Conservation (phyloP, 768 basidiomycete genomes). For the Mycena epipterygia region DNA sequence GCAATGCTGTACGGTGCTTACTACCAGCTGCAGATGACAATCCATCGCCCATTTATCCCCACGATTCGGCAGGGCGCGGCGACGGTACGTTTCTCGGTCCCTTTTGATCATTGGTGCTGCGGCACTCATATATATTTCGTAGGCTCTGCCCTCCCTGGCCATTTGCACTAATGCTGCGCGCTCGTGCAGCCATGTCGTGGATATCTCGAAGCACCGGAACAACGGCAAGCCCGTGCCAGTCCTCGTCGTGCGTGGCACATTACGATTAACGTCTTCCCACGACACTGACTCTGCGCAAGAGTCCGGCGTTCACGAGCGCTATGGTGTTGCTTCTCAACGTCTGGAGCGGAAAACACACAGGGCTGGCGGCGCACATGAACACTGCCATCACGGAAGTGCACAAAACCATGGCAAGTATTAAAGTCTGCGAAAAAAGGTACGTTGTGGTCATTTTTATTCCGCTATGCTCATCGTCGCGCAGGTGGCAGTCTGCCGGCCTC, state of each 20-base stretch:
- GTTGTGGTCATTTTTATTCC: background rate
- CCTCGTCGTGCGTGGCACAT: slow-evolving; percentile 43
- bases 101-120: too few relatives aligned
- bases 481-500: slow-evolving; percentile 58
- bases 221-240: too few relatives aligned
- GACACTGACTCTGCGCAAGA: background rate
- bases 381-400: slow-evolving; percentile 72
- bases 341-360: slow-evolving; percentile 69
- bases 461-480: slow-evolving; percentile 20
- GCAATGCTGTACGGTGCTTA: background rate
- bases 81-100: background rate
- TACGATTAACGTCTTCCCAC: background rate
- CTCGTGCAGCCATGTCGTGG: slow-evolving; percentile 79
- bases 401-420: slow-evolving; percentile 66
- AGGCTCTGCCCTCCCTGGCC: slow-evolving; percentile 71
- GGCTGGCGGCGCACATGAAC: slow-evolving; percentile 58
- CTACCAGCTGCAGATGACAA: background rate
- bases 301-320: slow-evolving; percentile 45
- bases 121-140: background rate
- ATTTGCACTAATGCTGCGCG: slow-evolving; percentile 89
- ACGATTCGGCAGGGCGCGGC: background rate
- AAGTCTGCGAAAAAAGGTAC: slow-evolving; percentile 49
- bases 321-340: slow-evolving; percentile 75
- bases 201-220: slow-evolving; percentile 63
- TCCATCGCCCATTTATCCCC: background rate